These are phyloP conservation scores for Fomes fomentarius DNA, from an alignment of 1,284 basidiomycete species.

Conservation along the genomic window DNA sequence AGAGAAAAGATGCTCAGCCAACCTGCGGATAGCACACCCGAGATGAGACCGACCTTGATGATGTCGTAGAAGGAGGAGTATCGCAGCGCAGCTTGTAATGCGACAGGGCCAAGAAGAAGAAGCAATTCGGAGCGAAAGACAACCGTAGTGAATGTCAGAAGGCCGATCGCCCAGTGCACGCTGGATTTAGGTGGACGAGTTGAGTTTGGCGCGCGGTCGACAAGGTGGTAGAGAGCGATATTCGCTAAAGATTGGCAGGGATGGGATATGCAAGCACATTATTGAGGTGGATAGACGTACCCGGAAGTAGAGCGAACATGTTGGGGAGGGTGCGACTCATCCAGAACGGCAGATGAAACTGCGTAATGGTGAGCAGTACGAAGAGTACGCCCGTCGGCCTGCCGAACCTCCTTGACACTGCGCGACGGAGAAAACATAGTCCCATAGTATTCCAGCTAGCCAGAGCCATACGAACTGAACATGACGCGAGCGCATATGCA, in stretches of 20 bases:
- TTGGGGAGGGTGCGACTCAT: constrained; percentile 93
- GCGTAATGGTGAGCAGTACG: constrained; percentile 70
- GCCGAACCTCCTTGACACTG: constrained; percentile 68
- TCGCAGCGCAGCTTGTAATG: constrained; percentile 56
- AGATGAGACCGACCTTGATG: constrained; percentile 55
- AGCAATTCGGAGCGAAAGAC: constrained; percentile 85
- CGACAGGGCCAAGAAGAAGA: constrained; percentile 66
- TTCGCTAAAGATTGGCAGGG: constrained; percentile 57
- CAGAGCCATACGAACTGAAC: constrained; percentile 70
- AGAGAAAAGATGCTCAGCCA: constrained; percentile 25
- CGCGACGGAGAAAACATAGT: constrained; percentile 66
- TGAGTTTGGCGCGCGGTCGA: constrained; percentile 50
- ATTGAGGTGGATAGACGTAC: constrained; percentile 45
- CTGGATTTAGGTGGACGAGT: constrained; percentile 40
- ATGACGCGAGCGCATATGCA: neutral
- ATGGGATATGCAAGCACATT: neutral
- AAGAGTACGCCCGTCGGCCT: constrained; percentile 61
- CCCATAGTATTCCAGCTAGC: constrained; percentile 68
- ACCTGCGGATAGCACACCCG: constrained; percentile 64
- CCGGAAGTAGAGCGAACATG: constrained; percentile 85
- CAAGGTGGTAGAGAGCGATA: constrained; percentile 59
- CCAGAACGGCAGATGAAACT: constrained; percentile 95
- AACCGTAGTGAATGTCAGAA: constrained; percentile 71
- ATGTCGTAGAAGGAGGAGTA: constrained; percentile 49
- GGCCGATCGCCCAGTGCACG: constrained; percentile 44